Evolutionary conservation across 306 rosid species (phyloP), one percentile per base, ranked within the genome.

Genomic region (Inga oerstediana): DNA sequence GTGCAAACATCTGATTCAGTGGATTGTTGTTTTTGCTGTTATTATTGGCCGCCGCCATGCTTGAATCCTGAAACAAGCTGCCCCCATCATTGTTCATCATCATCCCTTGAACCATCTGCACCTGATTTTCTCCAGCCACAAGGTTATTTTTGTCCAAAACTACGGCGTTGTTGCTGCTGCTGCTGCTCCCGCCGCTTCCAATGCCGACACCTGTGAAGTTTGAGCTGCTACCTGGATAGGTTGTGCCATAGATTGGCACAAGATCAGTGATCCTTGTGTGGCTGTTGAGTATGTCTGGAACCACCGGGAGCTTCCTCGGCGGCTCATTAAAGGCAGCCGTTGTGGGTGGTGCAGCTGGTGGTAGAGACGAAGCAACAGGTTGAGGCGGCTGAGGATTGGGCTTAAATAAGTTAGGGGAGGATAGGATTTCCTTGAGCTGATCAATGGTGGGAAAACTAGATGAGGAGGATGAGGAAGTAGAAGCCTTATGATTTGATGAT

Each of bases 231-330:
- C n/a, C n/a, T 15, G 72, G 80, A 10, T 85, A 34, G 72, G 83
- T 86, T 16, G 91, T 72, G 17, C 90, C 91, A 5, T 87, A 92
- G 82, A 89, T 76, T 1, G 94, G 81, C 92, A 89, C 85, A 0
- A 92, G 92, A 58, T 90, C 94, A 17, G 84, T 84, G 12, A 92
- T 90, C 86, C 87, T 85, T 68, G 83, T 90, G 74, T 90, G 93
- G 27, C 89, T 90, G 30, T 88, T 90, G 74, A 39, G 43, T 39
- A 39, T 39, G 8, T 39, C 43, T 6, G 43, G 43, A 39, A 39
- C 43, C 6, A 39, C 43, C 8, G 8, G 43, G 43, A 39, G 43
- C 43, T 8, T 39, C 43, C 43, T 39, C 43, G 43, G 43, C 8
- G 8, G 43, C 8, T 1, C 46, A 81, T 86, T 86, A 5, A 88